phyloP scores from a whole-genome alignment of 208 protist genomes.

The Acanthamoeba castellanii region DNA sequence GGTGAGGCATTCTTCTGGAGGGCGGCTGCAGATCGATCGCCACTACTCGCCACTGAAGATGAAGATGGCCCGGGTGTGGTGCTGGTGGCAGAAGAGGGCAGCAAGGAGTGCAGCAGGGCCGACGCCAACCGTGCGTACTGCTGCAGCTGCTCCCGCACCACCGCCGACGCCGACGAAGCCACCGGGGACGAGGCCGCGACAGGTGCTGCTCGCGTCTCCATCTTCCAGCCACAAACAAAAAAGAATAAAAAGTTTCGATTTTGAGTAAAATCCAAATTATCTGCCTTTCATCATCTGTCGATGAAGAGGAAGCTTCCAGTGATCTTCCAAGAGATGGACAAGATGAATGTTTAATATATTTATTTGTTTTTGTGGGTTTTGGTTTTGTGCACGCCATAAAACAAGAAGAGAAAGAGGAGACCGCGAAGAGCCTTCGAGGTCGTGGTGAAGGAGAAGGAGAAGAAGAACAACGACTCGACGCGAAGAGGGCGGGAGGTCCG shows the following conservation, averaged over 20 bases:
- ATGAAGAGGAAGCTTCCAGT: not conserved
- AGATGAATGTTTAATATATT: not conserved
- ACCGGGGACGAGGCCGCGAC: not conserved
- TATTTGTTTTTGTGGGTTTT: not conserved
- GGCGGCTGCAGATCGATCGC: not conserved
- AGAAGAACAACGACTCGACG: not conserved
- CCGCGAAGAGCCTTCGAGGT: not conserved
- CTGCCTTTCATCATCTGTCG: not conserved
- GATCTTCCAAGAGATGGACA: no score
- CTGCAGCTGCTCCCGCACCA: not conserved
- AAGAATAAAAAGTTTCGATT: no score
- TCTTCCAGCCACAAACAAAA: not conserved
- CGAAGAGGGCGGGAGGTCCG: not conserved
- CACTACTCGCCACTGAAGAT: not conserved
- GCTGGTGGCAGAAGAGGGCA: not conserved
- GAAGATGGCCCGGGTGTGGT: not conserved
- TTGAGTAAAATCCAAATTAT: no score
- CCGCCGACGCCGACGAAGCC: not conserved
- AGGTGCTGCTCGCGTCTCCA: not conserved
- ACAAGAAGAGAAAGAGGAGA: not conserved
- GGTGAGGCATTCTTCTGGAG: not conserved
- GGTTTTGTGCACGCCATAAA: not conserved
- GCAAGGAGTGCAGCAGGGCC: not conserved
- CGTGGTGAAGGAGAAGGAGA: not conserved
- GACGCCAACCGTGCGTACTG: constrained; percentile 7